Evolutionary conservation across 345 rosid genomes (phyloP).

Genomic region (Lumnitzera racemosa): DNA sequence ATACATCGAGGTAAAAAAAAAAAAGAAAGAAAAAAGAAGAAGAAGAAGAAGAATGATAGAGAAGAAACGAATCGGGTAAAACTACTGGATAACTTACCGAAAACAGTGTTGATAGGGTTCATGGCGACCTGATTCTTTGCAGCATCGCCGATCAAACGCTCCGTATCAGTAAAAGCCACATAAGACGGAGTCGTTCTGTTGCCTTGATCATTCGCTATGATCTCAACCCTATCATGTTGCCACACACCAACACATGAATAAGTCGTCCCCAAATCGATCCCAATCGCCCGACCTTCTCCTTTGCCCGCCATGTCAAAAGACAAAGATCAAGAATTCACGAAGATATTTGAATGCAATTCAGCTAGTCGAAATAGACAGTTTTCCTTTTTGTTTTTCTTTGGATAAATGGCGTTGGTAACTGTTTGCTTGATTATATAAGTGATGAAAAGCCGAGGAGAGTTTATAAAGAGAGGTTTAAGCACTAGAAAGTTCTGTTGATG

Average conservation of each 20-base stretch:
- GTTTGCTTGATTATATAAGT: no score
- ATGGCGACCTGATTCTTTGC: constrained; percentile 31
- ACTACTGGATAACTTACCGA: constrained; percentile 6
- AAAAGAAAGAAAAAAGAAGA: not conserved
- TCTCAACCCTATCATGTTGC: constrained; percentile 24
- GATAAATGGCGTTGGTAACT: no score
- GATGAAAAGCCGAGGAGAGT: no score
- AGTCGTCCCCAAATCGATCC: constrained; percentile 18
- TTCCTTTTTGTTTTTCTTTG: no score
- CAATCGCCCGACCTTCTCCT: constrained; percentile 16
- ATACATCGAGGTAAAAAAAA: not conserved
- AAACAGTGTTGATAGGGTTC: constrained; percentile 24
- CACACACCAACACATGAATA: constrained; percentile 23
- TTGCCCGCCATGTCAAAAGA: constrained; percentile 1
- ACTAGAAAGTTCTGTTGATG: no score
- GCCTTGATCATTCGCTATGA: constrained; percentile 23
- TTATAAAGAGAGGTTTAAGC: no score
- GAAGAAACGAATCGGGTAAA: not conserved
- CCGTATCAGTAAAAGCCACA: constrained; percentile 21
- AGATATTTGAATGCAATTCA: no score
- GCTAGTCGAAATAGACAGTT: no score
- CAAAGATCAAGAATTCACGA: not conserved
- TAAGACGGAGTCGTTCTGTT: constrained; percentile 20
- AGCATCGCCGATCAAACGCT: constrained; percentile 24
- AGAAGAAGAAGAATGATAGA: not conserved